These are phyloP conservation scores for Neurospora sp. DNA, from an alignment of 495 filamentous ascomycete species.

Conservation along the genomic window DNA sequence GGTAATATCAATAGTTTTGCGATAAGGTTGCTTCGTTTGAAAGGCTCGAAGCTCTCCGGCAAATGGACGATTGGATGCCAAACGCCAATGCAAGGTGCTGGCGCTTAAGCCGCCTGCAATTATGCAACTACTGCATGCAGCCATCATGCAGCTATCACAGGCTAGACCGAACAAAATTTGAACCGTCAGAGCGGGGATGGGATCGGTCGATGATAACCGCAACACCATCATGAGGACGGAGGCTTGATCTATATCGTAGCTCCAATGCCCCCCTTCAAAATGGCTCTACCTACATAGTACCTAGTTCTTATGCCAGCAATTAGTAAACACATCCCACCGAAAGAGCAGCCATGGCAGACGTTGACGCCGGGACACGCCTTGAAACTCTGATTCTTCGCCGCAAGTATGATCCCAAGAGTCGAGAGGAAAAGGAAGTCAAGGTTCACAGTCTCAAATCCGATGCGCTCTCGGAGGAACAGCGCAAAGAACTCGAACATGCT, in stretches of 20 bases:
- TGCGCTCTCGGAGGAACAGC: background rate
- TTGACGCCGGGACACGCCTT: background rate
- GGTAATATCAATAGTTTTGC: background rate
- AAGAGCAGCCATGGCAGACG: background rate
- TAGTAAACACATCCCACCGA: background rate
- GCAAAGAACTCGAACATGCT: slow-evolving; percentile 15
- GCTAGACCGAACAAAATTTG: background rate
- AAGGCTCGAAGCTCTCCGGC: background rate
- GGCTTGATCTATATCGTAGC: background rate
- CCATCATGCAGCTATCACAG: background rate
- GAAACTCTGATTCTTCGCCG: background rate
- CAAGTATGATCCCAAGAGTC: background rate
- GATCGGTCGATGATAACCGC: background rate
- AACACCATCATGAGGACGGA: background rate
- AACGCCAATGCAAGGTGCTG: background rate
- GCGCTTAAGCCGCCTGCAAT: background rate
- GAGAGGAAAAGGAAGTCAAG: slow-evolving; percentile 2
- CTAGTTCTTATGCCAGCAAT: background rate
- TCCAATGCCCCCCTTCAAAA: background rate
- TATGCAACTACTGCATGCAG: background rate
- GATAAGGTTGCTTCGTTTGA: background rate
- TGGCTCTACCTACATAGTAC: background rate
- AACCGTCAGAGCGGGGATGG: background rate
- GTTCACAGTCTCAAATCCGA: background rate
- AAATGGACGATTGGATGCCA: background rate